Conservation (phyloP, 768 basidiomycete genomes). For the Candolleomyces eurysporus region DNA sequence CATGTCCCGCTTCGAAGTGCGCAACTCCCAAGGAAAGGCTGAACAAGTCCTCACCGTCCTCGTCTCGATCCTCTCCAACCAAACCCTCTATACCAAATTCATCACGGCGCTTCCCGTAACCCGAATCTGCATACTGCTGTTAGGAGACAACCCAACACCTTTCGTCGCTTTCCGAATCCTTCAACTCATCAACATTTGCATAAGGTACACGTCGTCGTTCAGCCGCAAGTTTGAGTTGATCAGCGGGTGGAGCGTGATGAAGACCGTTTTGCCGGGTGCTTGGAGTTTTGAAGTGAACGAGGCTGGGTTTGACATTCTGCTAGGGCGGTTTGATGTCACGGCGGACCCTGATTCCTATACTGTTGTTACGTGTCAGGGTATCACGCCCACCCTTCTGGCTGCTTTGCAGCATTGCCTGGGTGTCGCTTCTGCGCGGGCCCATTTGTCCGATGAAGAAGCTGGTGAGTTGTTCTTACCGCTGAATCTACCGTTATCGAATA, state of each 20-base stretch:
- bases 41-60: conserved; percentile 67
- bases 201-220: conserved; percentile 60
- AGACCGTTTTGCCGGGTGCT: conserved; percentile 58
- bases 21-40: conserved; percentile 53
- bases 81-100: conserved; percentile 65
- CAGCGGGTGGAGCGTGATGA: conserved; percentile 79
- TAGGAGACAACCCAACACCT: conserved; percentile 72
- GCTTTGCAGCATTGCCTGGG: conserved; percentile 61
- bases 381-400: conserved; percentile 70
- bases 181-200: conserved; percentile 53
- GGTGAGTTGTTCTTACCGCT: conserved; percentile 13
- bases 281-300: conserved; percentile 72
- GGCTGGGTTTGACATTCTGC: conserved; percentile 65
- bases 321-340: conserved; percentile 39
- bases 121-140: conserved; percentile 74
- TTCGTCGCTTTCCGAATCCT: conserved; percentile 59
- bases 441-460: conserved; percentile 26
- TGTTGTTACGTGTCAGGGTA: conserved; percentile 58
- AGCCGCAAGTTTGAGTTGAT: conserved; percentile 80
- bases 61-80: conserved; percentile 56
- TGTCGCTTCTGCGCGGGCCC: conserved; percentile 35
- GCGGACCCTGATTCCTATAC: conserved; percentile 18
- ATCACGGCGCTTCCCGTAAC: conserved; percentile 71
- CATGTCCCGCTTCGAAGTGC: conserved; percentile 54
- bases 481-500: conserved; percentile 6